Evolutionary conservation across 371 early-diverging fungal genomes (phyloP).

Genomic region (Polyrhizophydium stewartii): DNA sequence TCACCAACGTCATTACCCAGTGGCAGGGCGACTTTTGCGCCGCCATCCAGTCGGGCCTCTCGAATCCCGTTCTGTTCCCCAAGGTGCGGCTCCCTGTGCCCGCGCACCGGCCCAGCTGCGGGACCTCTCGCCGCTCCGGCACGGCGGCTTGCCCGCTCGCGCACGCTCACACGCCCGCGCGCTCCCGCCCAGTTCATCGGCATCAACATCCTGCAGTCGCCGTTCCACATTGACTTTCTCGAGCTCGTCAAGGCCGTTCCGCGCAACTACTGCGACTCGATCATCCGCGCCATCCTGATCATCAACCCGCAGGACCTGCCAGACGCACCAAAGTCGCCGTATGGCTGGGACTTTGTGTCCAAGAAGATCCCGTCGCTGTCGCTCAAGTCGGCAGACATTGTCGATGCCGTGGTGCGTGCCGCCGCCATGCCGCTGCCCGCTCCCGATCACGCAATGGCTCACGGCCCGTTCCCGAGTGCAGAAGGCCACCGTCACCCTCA

Average conservation of each 20-base stretch:
- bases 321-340: slow-evolving; percentile 35
- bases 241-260: slow-evolving; percentile 26
- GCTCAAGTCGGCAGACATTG: slow-evolving; percentile 16
- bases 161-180: too few relatives aligned
- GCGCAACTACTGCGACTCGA: slow-evolving; percentile 30
- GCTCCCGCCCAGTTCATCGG: slow-evolving; percentile 1
- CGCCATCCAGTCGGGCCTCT: slow-evolving; percentile 15
- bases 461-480: background rate
- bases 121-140: background rate
- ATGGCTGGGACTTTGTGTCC: slow-evolving; percentile 32
- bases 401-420: slow-evolving; percentile 24
- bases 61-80: slow-evolving; percentile 10
- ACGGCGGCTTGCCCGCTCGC: too few relatives aligned
- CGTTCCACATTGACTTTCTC: slow-evolving; percentile 24
- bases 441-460: background rate
- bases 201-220: slow-evolving; percentile 21
- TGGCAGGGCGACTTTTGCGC: slow-evolving; percentile 36
- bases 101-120: background rate
- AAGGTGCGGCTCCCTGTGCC: slow-evolving; percentile 5
- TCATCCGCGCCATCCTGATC: slow-evolving; percentile 30
- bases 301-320: slow-evolving; percentile 37
- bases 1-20: slow-evolving; percentile 32
- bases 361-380: slow-evolving; percentile 20
- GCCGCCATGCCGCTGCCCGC: background rate
- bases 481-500: slow-evolving; percentile 9